A percentile compares a stretch with the other conserved stretches of the same genome.
These are phyloP conservation scores for Vaucheria bursata DNA, from an alignment of 352 stramenopile genomes.

Conservation along the genomic window DNA sequence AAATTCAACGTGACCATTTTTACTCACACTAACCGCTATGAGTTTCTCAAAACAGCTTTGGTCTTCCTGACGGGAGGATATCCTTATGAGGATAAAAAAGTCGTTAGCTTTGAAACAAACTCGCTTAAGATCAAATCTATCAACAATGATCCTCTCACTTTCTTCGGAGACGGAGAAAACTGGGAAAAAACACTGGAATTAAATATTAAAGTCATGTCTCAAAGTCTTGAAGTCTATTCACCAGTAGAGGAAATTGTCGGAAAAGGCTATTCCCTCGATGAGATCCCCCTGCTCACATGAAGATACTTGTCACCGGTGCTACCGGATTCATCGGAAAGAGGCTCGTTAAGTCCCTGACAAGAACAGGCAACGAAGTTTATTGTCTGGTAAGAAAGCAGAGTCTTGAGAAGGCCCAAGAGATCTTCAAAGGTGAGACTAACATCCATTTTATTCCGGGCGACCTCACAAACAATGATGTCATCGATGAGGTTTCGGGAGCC, in stretches of 20 bases:
- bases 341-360: not conserved
- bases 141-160: not conserved
- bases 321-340: not conserved
- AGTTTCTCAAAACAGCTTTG: not conserved
- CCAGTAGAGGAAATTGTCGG: not conserved
- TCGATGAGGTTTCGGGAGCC: not conserved
- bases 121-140: not conserved
- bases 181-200: not conserved
- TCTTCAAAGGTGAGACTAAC: not conserved
- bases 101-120: not conserved
- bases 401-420: not conserved
- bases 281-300: not conserved
- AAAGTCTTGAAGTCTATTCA: not conserved
- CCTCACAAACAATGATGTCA: not conserved
- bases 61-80: not conserved
- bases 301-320: not conserved
- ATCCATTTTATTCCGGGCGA: not conserved
- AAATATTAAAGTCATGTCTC: not conserved
- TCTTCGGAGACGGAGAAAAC: not conserved
- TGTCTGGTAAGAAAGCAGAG: not conserved
- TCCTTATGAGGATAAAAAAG: not conserved
- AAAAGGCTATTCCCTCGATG: not conserved
- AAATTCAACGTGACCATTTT: not conserved
- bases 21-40: not conserved
- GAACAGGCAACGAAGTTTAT: not conserved